Evolutionary conservation across 2,329 filamentous ascomycete species (phyloP), one percentile per base, ranked within the genome.

Genomic region (Dothidotthia symphoricarpi): DNA sequence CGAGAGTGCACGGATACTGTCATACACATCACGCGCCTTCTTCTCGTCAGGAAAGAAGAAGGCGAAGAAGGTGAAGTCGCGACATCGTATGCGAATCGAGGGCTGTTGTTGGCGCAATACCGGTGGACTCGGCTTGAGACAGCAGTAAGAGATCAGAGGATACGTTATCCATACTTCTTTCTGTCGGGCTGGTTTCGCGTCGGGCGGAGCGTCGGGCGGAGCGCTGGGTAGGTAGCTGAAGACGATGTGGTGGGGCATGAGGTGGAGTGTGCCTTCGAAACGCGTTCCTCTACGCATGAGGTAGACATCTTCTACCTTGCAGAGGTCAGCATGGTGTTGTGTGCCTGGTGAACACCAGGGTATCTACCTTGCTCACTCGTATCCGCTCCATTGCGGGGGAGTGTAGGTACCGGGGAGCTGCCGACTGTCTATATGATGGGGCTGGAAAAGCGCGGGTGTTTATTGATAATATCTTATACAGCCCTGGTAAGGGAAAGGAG

Each of bases 111-210:
- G 78, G 34, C 81, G 78, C 41, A 85, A 85, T 10, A 76, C 74
- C 6, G 80, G 75, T 13, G 86, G 83, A 31, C 83, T 82, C 17
- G 88, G 85, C 43, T 88, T 81, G 51, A 91, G 81, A 16, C 78
- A 81, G 69, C 90, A 95, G 58, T 83, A 80, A 27, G 80, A 80
- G 57, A 98, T 88, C 69, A 97, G 90, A 16, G 91, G 90, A 67
- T 90, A 98, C 12, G 93, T 90, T 38, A 97, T 88, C 87, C 91
- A 98, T 61, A 86, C 80, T 68, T 95, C 87, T 62, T 82, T 76
- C 15, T 77, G 72, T 49, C 71, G 73, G 9, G 59, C 58, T 15
- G 69, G 68, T 33, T 73, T 66, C 30, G 67, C 61, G 43, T 67
- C 57, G 36, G 58, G 45, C 34, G 64, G 43, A 31, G 66, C 51